Evolutionary conservation across 164 flowering plant genomes (phyloP), one percentile per base, ranked within the genome.

Genomic region (Stephania cephalantha): DNA sequence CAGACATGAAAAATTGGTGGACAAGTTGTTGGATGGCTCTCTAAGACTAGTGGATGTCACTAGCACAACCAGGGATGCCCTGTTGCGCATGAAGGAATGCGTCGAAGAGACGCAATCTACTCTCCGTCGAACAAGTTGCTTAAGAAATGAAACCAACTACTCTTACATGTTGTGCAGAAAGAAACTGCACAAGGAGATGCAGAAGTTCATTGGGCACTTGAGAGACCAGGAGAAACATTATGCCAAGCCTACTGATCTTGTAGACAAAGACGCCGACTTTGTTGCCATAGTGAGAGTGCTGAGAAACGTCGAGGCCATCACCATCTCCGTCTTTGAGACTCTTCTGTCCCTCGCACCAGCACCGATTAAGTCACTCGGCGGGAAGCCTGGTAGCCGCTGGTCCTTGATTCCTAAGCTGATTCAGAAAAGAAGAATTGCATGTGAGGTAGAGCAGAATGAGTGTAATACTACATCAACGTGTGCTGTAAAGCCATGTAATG

Each of bases 331-430:
- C 13, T 78, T 29, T 46, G 76, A 78, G 50, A 68, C 76, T 20
- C 58, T 78, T 6, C 46, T 73, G 73, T 58, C 20, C 9, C 69
- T 55, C 63, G 12, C 64, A 31, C 74, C 69, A 5, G 70, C 73
- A 9, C 13, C 76, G 29, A 73, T 35, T 35, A 35, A 42, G 71
- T 52, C 50, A n/a, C 65, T 64, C 63, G 42, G 46, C 15, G 55
- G 55, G 31, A 77, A 31, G 69, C 73, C 66, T 35, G 42, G 3
- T 17, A 73, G 50, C 45, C 65, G 75, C 8, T 80, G 83, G 83
- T 78, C 85, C 18, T 66, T 83, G 72, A 79, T 85, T 30, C 76
- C 87, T 18, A 85, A 82, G 70, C 55, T 84, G 58, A 77, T 85
- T 75, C 61, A 68, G 31, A 82, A 6, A 73, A 76, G 72, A 48